Conservation (phyloP, 305 asterid species). For the Striga hermonthica region DNA sequence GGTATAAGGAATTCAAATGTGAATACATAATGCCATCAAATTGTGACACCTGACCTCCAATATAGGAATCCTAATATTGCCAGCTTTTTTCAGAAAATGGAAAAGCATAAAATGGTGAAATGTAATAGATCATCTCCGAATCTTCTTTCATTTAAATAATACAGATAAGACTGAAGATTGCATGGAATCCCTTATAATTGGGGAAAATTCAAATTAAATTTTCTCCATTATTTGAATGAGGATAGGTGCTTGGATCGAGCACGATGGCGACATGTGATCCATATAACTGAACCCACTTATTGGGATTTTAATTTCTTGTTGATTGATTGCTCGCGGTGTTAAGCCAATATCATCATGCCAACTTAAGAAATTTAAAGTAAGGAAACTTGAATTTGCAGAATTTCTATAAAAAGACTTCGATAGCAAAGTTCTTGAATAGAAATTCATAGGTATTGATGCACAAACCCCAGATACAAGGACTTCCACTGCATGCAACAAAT, state of each 20-base stretch:
- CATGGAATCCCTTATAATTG: constrained; percentile 14
- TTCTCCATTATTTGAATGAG: constrained; percentile 17
- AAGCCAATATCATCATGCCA: constrained; percentile 15
- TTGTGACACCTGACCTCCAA: constrained; percentile 21
- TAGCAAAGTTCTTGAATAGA: constrained; percentile 23
- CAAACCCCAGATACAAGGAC: constrained; percentile 93
- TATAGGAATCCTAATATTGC: constrained; percentile 7
- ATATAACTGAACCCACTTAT: too few relatives aligned
- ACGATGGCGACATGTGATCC: too few relatives aligned
- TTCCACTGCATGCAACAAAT: constrained; percentile 87
- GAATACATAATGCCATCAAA: constrained; percentile 23
- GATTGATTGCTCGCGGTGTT: constrained; percentile 7
- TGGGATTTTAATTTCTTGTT: too few relatives aligned
- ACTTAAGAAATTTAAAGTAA: constrained; percentile 21
- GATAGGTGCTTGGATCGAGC: too few relatives aligned
- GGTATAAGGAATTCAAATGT: constrained; percentile 17
- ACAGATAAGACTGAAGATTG: constrained; percentile 24
- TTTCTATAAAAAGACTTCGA: constrained; percentile 20
- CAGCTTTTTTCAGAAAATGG: constrained; percentile 24
- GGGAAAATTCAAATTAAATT: background rate
- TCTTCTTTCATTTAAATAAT: constrained; percentile 21
- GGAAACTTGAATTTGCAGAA: constrained; percentile 11
- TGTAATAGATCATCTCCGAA: constrained; percentile 17
- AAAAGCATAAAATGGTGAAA: constrained; percentile 9
- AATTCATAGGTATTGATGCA: constrained; percentile 30